Percentiles rank a stretch among this genome's conserved stretches.
Conservation (phyloP, 805 yeast species). For the Alloascoidea hylecoeti region DNA sequence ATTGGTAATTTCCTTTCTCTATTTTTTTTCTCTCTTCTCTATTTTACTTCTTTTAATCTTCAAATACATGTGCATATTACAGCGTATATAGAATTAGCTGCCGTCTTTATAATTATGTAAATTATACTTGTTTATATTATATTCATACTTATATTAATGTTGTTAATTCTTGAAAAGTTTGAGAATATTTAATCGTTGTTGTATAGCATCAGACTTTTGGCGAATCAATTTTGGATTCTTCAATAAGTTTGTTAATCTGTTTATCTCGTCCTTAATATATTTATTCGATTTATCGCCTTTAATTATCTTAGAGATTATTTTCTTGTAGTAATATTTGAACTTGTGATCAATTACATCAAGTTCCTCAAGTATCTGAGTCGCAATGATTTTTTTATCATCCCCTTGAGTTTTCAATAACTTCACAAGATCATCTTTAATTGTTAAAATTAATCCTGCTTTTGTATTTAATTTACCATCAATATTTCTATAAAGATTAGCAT, state of each 20-base stretch:
- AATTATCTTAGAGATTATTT: background rate
- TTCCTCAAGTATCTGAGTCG: background rate
- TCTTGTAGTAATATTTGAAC: background rate
- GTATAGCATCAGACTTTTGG: conserved; percentile 34
- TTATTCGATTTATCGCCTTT: conserved; percentile 10
- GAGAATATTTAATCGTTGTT: conserved; percentile 36
- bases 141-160: too few relatives aligned
- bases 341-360: background rate
- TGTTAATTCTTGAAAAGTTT: conserved; percentile 13
- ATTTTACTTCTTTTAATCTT: too few relatives aligned
- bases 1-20: conserved; percentile 16
- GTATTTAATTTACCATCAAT: conserved; percentile 23
- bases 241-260: conserved; percentile 30
- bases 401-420: too few relatives aligned
- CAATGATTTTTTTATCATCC: too few relatives aligned
- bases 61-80: too few relatives aligned
- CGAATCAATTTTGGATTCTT: conserved; percentile 19
- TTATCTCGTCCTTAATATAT: conserved; percentile 29
- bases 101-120: too few relatives aligned
- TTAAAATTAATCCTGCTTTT: conserved; percentile 25
- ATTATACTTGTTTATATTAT: too few relatives aligned
- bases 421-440: conserved; percentile 17
- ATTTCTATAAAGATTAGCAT: conserved; percentile 25
- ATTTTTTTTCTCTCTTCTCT: too few relatives aligned
- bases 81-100: too few relatives aligned